phyloP scores from a whole-genome alignment of 148 eudicot genomes.

The Fagopyrum tataricum region DNA sequence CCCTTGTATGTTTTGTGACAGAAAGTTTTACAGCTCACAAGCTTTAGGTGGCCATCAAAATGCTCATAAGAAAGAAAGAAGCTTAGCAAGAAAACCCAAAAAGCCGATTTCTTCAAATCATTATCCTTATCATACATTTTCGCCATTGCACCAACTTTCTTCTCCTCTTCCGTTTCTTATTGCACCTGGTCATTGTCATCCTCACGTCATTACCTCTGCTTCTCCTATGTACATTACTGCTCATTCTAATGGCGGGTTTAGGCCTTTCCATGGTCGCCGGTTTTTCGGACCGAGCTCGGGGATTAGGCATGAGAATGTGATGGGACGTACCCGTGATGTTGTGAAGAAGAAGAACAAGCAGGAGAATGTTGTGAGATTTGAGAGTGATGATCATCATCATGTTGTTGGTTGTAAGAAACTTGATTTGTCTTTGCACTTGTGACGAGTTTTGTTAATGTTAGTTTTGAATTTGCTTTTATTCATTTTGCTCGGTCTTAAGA shows the following conservation, averaged over 20 bases:
- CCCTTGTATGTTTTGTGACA: constrained; percentile 74
- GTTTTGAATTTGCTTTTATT: not conserved
- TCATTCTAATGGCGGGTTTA: constrained; percentile 37
- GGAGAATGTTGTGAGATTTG: not conserved
- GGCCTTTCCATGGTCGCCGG: constrained; percentile 13
- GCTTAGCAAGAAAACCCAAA: constrained; percentile 57
- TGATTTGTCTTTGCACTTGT: constrained; percentile 80
- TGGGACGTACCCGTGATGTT: not conserved
- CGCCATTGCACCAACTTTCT: not conserved
- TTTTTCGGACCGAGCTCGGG: constrained; percentile 6
- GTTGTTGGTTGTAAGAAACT: constrained; percentile 43
- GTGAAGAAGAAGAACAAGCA: constrained; percentile 4
- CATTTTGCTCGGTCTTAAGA: not conserved
- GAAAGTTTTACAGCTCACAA: constrained; percentile 89
- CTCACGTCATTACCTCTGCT: not conserved
- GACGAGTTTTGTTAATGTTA: not conserved
- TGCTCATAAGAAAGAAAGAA: constrained; percentile 90
- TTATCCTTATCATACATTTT: constrained; percentile 10
- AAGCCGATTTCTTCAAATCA: constrained; percentile 15
- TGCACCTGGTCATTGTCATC: no score
- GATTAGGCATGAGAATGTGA: not conserved
- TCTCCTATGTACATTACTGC: constrained; percentile 37
- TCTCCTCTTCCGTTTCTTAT: not conserved
- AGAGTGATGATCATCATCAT: constrained; percentile 21
- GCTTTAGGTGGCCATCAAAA: constrained; percentile 97